Percentiles rank a stretch among this genome's conserved stretches.
Evolutionary conservation across 176 grass and related monocot genomes (phyloP).

Genomic region (Paspalum notatum): DNA sequence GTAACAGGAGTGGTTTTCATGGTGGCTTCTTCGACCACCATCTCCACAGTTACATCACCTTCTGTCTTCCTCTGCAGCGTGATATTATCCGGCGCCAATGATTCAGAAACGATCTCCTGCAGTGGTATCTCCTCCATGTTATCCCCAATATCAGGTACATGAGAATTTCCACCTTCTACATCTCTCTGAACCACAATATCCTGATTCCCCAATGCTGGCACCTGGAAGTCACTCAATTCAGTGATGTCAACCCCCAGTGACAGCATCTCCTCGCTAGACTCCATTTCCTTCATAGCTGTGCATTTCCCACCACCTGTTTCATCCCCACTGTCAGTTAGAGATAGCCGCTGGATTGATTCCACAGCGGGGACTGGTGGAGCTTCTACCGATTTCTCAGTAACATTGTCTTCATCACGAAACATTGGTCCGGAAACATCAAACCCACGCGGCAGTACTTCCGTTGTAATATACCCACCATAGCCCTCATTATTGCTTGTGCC

Average conservation of each 20-base stretch:
- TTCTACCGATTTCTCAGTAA: background rate
- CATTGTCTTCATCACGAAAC: background rate
- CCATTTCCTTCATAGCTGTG: background rate
- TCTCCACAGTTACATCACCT: background rate
- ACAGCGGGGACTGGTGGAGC: background rate
- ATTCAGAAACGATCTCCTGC: background rate
- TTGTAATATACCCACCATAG: background rate
- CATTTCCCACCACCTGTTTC: background rate
- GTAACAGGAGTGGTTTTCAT: background rate
- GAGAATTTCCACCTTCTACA: background rate
- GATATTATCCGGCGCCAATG: background rate
- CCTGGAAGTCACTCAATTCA: background rate
- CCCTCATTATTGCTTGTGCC: background rate
- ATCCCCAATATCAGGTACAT: background rate
- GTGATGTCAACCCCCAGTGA: background rate
- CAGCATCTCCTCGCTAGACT: background rate
- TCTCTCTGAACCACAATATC: background rate
- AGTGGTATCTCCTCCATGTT: background rate
- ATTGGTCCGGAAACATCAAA: background rate
- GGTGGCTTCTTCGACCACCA: background rate
- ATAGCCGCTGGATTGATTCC: background rate
- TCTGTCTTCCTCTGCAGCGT: background rate
- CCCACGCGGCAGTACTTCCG: background rate
- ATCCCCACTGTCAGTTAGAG: background rate
- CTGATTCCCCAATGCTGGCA: background rate